A percentile compares a stretch with the other conserved stretches of the same genome.
Conservation (phyloP, 805 yeast genomes). For the Saccharomycopsis babjevae region DNA sequence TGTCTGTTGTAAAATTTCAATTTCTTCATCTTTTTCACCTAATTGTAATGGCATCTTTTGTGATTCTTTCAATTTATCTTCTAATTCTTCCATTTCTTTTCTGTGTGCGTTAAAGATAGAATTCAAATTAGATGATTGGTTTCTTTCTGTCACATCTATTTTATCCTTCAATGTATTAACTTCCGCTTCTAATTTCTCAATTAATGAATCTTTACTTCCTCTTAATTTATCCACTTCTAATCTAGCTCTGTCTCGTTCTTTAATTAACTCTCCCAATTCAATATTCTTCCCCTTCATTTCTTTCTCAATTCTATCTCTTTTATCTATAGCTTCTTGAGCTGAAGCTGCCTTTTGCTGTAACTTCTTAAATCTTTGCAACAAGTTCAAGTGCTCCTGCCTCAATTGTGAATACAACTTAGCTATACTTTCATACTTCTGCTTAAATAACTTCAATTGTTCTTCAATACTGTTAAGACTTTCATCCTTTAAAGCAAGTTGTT, state of each 20-base stretch:
- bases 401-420: slow-evolving; percentile 85
- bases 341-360: slow-evolving; percentile 77
- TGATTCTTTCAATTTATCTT: slow-evolving; percentile 25
- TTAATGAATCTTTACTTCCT: slow-evolving; percentile 54
- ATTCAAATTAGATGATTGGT: slow-evolving; percentile 53
- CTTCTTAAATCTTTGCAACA: slow-evolving; percentile 68
- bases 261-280: slow-evolving; percentile 78
- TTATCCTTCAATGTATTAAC: slow-evolving; percentile 50
- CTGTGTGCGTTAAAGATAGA: slow-evolving; percentile 52
- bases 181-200: slow-evolving; percentile 55
- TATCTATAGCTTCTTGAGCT: slow-evolving; percentile 84
- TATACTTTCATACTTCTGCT: slow-evolving; percentile 75
- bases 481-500: slow-evolving; percentile 67
- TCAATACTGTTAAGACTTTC: slow-evolving; percentile 58
- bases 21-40: slow-evolving; percentile 47
- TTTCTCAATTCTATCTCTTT: slow-evolving; percentile 70
- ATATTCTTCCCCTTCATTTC: slow-evolving; percentile 79
- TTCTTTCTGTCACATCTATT: slow-evolving; percentile 48
- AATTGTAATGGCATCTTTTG: slow-evolving; percentile 26
- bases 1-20: no score
- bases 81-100: slow-evolving; percentile 46
- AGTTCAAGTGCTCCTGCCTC: slow-evolving; percentile 80
- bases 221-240: slow-evolving; percentile 64
- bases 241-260: slow-evolving; percentile 84
- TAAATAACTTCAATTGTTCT: slow-evolving; percentile 72